Conservation (phyloP, 306 rosid genomes). For the Astragalus glycyphyllos region DNA sequence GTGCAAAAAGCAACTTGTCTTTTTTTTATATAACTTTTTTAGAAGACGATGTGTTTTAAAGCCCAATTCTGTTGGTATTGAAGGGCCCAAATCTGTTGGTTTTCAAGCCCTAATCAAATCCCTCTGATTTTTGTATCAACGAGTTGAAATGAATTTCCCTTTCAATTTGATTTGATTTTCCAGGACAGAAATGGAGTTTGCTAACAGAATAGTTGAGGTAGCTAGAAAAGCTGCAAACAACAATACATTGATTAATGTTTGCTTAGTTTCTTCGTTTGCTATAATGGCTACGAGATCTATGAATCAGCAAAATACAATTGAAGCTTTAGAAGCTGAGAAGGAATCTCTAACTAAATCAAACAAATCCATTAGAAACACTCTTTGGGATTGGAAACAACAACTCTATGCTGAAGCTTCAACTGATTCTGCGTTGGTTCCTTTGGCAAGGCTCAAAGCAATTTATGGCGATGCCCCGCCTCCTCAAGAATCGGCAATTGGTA, state of each 20-base stretch:
- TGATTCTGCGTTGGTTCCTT: conserved; percentile 61
- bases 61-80: too few relatives aligned
- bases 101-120: too few relatives aligned
- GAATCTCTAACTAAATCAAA: conserved; percentile 65
- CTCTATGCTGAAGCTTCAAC: conserved; percentile 66
- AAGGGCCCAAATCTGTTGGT: too few relatives aligned
- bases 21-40: too few relatives aligned
- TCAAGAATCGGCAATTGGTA: conserved; percentile 51
- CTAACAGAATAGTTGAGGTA: conserved; percentile 51
- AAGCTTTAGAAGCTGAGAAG: conserved; percentile 75
- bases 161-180: conserved; percentile 34
- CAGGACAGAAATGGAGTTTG: conserved; percentile 59
- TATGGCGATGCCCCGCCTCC: conserved; percentile 67
- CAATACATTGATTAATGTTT: conserved; percentile 60
- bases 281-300: conserved; percentile 58
- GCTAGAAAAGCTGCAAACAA: conserved; percentile 59
- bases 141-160: neutral
- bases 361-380: conserved; percentile 65
- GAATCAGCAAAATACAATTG: conserved; percentile 65
- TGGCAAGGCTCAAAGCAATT: conserved; percentile 67
- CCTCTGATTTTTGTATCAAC: neutral
- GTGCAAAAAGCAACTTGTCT: too few relatives aligned
- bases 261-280: conserved; percentile 58
- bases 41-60: too few relatives aligned
- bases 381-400: conserved; percentile 91